A percentile compares a stretch with the other conserved stretches of the same genome.
phyloP scores from a whole-genome alignment of 2,329 filamentous ascomycete species.

The Aspergillus oerlinghausenensis region DNA sequence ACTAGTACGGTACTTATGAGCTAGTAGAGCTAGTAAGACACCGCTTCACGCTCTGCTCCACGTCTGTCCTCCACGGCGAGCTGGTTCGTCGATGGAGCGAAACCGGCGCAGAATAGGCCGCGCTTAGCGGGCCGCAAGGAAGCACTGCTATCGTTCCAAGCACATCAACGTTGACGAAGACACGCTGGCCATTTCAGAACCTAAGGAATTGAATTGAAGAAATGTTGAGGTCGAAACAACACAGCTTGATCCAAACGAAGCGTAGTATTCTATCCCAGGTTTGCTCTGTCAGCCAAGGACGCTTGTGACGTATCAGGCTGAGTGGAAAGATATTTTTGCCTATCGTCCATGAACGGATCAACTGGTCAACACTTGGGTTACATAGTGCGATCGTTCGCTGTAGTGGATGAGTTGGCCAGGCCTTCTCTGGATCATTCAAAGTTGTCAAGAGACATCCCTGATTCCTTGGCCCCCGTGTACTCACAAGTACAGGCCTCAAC shows the following conservation, averaged over 20 bases:
- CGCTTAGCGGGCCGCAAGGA: not conserved
- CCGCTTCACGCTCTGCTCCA: not conserved
- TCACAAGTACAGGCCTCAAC: not conserved
- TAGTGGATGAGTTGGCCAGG: not conserved
- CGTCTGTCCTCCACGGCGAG: not conserved
- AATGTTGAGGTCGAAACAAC: not conserved
- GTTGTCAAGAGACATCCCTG: not conserved
- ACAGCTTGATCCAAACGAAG: not conserved
- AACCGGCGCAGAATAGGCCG: not conserved
- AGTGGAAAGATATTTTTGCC: not conserved
- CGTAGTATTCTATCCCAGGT: not conserved
- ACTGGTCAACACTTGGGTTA: not conserved
- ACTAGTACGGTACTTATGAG: not conserved
- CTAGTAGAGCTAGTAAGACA: not conserved
- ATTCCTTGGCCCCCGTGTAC: not conserved
- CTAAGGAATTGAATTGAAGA: not conserved
- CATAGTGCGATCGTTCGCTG: not conserved
- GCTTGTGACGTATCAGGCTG: not conserved
- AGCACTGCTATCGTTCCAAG: not conserved
- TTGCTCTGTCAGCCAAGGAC: not conserved
- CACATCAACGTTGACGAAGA: not conserved
- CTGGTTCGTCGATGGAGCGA: not conserved
- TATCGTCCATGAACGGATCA: not conserved
- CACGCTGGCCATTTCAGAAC: not conserved
- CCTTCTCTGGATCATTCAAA: not conserved